Percentiles rank a stretch among this genome's conserved stretches.
phyloP scores from a whole-genome alignment of 1,284 basidiomycete species.

The Sanguinoderma infundibulare region DNA sequence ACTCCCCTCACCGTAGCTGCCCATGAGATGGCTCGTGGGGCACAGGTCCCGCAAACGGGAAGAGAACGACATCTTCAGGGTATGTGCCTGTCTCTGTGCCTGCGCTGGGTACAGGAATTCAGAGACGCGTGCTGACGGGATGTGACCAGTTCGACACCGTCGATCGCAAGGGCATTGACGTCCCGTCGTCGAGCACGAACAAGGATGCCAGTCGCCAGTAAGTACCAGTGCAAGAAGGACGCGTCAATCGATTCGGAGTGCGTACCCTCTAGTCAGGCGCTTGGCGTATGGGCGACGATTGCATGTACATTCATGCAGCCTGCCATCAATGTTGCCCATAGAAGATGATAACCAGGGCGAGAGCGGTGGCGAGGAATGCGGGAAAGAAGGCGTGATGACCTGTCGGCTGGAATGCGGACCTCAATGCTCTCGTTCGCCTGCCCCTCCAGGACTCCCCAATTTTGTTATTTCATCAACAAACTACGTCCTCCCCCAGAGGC shows the following conservation, averaged over 20 bases:
- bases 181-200: slow-evolving; percentile 54
- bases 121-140: neutral
- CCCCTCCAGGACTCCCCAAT: no score
- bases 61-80: slow-evolving; percentile 76
- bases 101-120: no score
- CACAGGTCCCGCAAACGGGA: no score
- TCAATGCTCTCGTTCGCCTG: no score
- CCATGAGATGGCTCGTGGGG: no score
- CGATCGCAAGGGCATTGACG: slow-evolving; percentile 63
- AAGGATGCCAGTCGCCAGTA: slow-evolving; percentile 74
- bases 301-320: slow-evolving; percentile 43
- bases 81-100: slow-evolving; percentile 44
- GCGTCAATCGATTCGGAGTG: slow-evolving; percentile 59
- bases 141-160: slow-evolving; percentile 54
- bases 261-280: slow-evolving; percentile 28
- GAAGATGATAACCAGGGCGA: slow-evolving; percentile 70
- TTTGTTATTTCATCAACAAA: no score
- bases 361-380: slow-evolving; percentile 70
- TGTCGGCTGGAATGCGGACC: no score
- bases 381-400: slow-evolving; percentile 56
- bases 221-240: slow-evolving; percentile 78
- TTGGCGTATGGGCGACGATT: slow-evolving; percentile 1
- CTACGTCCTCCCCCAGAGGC: no score
- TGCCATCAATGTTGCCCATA: slow-evolving; percentile 73
- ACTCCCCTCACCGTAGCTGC: no score